A percentile compares a stretch with the other conserved stretches of the same genome.
These are phyloP conservation scores for Naegleria gruberi DNA, from an alignment of 208 protist genomes.

Conservation along the genomic window DNA sequence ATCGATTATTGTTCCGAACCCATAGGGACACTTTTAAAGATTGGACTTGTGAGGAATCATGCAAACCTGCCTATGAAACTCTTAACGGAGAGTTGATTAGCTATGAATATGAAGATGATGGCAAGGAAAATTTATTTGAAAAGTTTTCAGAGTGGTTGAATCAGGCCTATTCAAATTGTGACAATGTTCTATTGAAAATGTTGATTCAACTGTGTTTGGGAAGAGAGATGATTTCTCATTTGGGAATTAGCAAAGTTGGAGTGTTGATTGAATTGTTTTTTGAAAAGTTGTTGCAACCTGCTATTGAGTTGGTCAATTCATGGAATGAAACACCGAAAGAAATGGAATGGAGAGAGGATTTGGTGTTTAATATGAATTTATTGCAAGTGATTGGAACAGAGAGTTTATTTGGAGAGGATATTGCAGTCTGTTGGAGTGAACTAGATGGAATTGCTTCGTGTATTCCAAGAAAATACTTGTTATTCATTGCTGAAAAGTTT, in stretches of 20 bases:
- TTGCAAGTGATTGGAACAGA: no score
- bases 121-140: no score
- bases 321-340: not conserved
- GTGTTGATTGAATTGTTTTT: not conserved
- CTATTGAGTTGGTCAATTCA: not conserved
- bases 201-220: not conserved
- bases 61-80: no score
- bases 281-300: not conserved
- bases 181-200: not conserved
- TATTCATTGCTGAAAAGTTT: not conserved
- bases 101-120: no score
- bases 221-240: not conserved
- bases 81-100: no score
- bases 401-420: not conserved
- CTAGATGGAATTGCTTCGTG: not conserved
- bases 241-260: not conserved
- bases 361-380: not conserved
- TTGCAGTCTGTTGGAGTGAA: not conserved
- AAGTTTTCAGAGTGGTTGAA: not conserved
- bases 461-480: not conserved
- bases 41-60: no score
- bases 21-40: no score
- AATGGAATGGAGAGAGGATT: not conserved
- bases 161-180: not conserved
- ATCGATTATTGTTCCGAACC: no score